phyloP scores from a whole-genome alignment of 495 filamentous ascomycete species.

The Aspergillus saccharolyticus region DNA sequence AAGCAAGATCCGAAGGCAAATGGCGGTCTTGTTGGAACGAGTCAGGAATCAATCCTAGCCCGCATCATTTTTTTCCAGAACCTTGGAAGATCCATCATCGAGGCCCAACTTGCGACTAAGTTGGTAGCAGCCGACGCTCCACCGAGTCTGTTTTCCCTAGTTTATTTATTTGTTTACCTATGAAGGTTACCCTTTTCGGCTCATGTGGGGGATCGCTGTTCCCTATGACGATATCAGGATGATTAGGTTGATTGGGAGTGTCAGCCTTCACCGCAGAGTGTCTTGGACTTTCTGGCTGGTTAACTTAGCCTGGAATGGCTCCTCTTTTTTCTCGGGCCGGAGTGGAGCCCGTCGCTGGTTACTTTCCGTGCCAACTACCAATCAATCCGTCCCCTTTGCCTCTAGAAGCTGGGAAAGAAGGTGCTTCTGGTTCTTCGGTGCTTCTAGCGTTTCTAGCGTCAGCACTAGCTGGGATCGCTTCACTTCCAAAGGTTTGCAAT shows the following conservation, averaged over 20 bases:
- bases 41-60: neutral
- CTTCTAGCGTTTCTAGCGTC: conserved; percentile 25
- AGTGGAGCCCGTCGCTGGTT: conserved; percentile 3
- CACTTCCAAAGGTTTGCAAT: conserved; percentile 1
- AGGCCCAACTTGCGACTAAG: neutral
- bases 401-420: conserved; percentile 22
- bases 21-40: neutral
- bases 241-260: neutral
- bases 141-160: neutral
- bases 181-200: neutral
- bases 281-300: neutral
- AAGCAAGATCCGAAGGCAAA: neutral
- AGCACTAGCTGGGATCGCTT: conserved; percentile 18
- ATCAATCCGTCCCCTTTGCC: neutral
- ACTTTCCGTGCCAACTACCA: conserved; percentile 4
- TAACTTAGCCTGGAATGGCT: neutral
- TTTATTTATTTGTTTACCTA: neutral
- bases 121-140: neutral
- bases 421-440: conserved; percentile 17
- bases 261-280: neutral
- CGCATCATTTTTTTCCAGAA: neutral
- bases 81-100: neutral
- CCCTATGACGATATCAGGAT: conserved; percentile 4
- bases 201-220: conserved; percentile 1
- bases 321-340: conserved; percentile 1